Base-by-base conservation (phyloP, 805 yeast genomes). In the Komagataella ulmi region DNA sequence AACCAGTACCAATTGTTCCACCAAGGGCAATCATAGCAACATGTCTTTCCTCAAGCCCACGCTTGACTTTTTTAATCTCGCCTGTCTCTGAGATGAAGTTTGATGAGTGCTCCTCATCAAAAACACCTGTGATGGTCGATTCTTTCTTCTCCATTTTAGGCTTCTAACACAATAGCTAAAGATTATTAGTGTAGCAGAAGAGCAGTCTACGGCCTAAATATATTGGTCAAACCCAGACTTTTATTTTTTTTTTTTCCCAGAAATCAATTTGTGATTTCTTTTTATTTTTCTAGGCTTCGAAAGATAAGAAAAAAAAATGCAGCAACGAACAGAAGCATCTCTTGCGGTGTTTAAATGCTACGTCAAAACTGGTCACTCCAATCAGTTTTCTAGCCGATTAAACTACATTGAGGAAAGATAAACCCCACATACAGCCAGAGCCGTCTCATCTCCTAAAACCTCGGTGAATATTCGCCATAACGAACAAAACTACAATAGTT, bases 1-100 rank as follows among this genome's bases (percentile, higher is more conserved):
- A 70, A 63, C 90, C 89, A 2, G 89, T 83, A 59, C 89, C 90
- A 55, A 84, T 82, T 40, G 89, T 81, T 55, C 89, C 89, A 55
- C 89, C 90, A 17, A 84, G 70, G 49, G 89, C 88, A 58, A 84
- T 77, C 88, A 84, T 83, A 36, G 83, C 73, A 49, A 83, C 76
- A 58, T 82, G 88, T 60, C 90, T 72, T 19, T 81, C 77, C 61
- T 81, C 79, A 53, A 84, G 66, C 48, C 72, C 75, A 62, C 88
- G 70, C 58, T 76, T 75, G 2, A 71, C 65, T 21, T 68, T 66
- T 43, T 61, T 65, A 43, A 61, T 56, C 40, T 55, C 53, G 24
- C 56, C 56, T 5, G 43, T n/a, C 21, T 49, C 50, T 7, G 23
- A n/a, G 30, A 7, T 7, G 21, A 18, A 45, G 8, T 19, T 24